Conservation (phyloP, 1,284 basidiomycete genomes). For the Pterulicium gracile region DNA sequence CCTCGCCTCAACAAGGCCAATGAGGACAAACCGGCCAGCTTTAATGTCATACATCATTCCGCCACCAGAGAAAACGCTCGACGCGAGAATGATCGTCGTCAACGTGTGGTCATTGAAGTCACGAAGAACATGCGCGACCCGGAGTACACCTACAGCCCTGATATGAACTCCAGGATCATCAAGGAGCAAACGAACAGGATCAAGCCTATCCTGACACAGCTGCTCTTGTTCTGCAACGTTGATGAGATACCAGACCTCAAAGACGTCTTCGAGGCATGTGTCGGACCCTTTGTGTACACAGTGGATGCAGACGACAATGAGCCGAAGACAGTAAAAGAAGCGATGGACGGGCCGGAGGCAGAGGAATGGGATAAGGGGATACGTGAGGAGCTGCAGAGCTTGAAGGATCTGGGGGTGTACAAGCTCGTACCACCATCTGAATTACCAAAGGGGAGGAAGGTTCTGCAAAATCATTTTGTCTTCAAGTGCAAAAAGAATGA, state of each 20-base stretch:
- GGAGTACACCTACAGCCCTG: too few relatives aligned
- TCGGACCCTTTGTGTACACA: slow-evolving; percentile 8
- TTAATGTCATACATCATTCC: slow-evolving; percentile 1
- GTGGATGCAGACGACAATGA: slow-evolving; percentile 15
- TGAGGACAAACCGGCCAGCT: slow-evolving; percentile 6
- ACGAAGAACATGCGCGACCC: too few relatives aligned
- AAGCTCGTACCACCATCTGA: slow-evolving; percentile 15
- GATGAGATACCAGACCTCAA: too few relatives aligned
- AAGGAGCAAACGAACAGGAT: too few relatives aligned
- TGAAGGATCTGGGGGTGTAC: slow-evolving; percentile 18
- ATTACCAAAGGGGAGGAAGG: slow-evolving; percentile 14
- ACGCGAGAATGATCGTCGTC: too few relatives aligned
- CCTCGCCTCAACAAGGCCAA: too few relatives aligned
- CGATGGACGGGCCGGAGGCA: slow-evolving; percentile 12
- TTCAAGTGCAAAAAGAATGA: slow-evolving; percentile 16
- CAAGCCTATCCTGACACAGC: too few relatives aligned
- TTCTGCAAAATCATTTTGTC: slow-evolving; percentile 18
- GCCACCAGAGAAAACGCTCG: too few relatives aligned
- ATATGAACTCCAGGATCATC: too few relatives aligned
- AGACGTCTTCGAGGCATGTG: too few relatives aligned
- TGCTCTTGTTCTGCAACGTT: too few relatives aligned
- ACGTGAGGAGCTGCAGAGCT: slow-evolving; percentile 14
- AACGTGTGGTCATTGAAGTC: too few relatives aligned
- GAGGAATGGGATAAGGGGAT: slow-evolving; percentile 15
- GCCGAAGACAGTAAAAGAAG: slow-evolving; percentile 15